Evolutionary conservation across 2,329 filamentous ascomycete species (phyloP).

Genomic region (Plectosphaerella cucumerina): DNA sequence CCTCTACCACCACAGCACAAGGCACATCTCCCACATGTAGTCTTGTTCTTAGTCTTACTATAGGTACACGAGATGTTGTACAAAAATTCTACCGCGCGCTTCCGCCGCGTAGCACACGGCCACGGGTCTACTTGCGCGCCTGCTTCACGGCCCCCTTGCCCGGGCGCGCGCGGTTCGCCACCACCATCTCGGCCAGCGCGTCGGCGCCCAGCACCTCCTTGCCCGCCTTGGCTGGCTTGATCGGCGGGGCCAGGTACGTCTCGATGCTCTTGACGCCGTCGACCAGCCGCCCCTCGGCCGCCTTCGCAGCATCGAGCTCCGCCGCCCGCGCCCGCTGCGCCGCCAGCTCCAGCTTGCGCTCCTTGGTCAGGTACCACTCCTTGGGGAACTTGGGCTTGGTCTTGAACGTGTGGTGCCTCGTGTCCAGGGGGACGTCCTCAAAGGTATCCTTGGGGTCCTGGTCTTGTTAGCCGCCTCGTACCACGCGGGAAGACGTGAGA

Average conservation of each 20-base stretch:
- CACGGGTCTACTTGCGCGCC: not conserved
- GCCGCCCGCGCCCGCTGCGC: conserved; percentile 48
- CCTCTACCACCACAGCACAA: not conserved
- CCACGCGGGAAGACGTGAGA: not conserved
- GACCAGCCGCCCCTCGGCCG: conserved; percentile 52
- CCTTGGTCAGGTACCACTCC: conserved; percentile 74
- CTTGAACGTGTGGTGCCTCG: conserved; percentile 75
- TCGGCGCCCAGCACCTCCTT: conserved; percentile 13
- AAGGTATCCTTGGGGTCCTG: conserved; percentile 76
- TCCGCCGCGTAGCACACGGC: not conserved
- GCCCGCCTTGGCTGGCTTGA: conserved; percentile 12
- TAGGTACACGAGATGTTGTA: not conserved
- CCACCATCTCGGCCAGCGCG: conserved; percentile 25
- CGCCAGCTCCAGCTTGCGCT: conserved; percentile 64
- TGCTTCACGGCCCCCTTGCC: not conserved
- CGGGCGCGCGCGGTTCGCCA: conserved; percentile 8
- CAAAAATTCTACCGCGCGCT: not conserved
- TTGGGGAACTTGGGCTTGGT: conserved; percentile 68
- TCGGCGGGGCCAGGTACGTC: conserved; percentile 22
- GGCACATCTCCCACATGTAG: not conserved
- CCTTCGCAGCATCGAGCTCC: conserved; percentile 49
- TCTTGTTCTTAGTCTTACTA: not conserved
- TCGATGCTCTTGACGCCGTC: conserved; percentile 50
- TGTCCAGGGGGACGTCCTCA: conserved; percentile 83
- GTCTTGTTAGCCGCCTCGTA: not conserved